These are phyloP conservation scores for Penicillium sclerotiorum DNA, from an alignment of 2,329 filamentous ascomycete genomes.

Conservation along the genomic window DNA sequence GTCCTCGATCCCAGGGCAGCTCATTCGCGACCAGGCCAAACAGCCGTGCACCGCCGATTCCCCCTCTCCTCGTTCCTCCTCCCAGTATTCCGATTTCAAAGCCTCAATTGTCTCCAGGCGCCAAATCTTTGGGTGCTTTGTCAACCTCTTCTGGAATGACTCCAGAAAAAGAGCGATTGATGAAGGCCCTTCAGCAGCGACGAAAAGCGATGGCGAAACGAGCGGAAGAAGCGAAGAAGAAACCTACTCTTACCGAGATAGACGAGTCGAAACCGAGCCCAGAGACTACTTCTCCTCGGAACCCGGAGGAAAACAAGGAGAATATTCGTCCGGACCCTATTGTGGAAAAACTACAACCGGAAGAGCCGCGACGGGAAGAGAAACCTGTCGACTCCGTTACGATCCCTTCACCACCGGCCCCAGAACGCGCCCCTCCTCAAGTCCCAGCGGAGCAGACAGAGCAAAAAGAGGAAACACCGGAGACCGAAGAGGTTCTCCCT, in stretches of 20 bases:
- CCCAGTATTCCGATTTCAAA: slow-evolving; percentile 37
- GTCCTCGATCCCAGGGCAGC: slow-evolving; percentile 50
- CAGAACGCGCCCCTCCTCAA: slow-evolving; percentile 3
- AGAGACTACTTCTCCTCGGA: slow-evolving; percentile 14
- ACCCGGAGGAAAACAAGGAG: slow-evolving; percentile 30
- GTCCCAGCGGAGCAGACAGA: slow-evolving; percentile 8
- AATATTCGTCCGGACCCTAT: slow-evolving; percentile 28
- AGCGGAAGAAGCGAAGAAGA: slow-evolving; percentile 34
- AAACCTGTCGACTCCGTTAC: not conserved
- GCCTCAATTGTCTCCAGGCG: slow-evolving; percentile 41
- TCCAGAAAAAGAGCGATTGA: slow-evolving; percentile 85
- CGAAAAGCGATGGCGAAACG: slow-evolving; percentile 70
- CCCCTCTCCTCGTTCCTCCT: slow-evolving; percentile 43
- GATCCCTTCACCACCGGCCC: slow-evolving; percentile 4
- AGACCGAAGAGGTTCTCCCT: slow-evolving; percentile 8
- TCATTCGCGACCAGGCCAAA: slow-evolving; percentile 32
- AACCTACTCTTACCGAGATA: slow-evolving; percentile 17
- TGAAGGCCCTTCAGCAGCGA: slow-evolving; percentile 90
- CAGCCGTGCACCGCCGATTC: slow-evolving; percentile 39
- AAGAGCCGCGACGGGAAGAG: slow-evolving; percentile 8
- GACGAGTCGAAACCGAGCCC: slow-evolving; percentile 15
- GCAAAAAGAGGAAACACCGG: too few relatives aligned
- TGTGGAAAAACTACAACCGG: slow-evolving; percentile 15
- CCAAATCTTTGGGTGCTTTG: slow-evolving; percentile 49
- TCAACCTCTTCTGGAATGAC: slow-evolving; percentile 63